Conservation (phyloP, 805 yeast species). For the Blastobotrys muscicola region DNA sequence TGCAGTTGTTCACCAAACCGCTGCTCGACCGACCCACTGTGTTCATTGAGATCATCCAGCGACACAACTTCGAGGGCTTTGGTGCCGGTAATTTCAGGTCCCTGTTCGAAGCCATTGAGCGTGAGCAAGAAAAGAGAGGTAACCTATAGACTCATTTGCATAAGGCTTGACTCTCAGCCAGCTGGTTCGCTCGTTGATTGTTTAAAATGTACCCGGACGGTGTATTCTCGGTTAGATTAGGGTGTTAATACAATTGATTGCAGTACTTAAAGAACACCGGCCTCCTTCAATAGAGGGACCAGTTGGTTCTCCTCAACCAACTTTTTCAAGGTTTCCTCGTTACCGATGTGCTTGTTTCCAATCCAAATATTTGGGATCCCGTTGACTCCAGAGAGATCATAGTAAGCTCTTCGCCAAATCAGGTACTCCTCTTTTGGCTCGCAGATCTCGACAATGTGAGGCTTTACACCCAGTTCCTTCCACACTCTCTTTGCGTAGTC, state of each 20-base stretch:
- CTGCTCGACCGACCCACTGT: conserved; percentile 71
- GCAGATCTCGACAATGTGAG: conserved; percentile 55
- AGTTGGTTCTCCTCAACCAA: conserved; percentile 16
- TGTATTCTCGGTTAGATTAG: too few species aligned
- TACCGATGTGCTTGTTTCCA: conserved; percentile 50
- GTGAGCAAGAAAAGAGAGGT: conserved; percentile 65
- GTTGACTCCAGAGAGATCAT: conserved; percentile 47
- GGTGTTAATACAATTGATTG: too few species aligned
- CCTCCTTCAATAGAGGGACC: conserved; percentile 8
- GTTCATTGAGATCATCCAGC: conserved; percentile 72
- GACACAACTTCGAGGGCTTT: conserved; percentile 73
- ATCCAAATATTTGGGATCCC: conserved; percentile 66
- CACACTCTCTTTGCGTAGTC: conserved; percentile 50
- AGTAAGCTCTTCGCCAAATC: conserved; percentile 39
- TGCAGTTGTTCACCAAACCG: conserved; percentile 75
- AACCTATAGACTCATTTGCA: conserved; percentile 28
- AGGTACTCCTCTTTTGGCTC: conserved; percentile 32
- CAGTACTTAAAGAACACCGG: conserved; percentile 17
- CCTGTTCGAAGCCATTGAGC: conserved; percentile 68
- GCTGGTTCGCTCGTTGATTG: neutral
- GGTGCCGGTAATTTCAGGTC: conserved; percentile 87
- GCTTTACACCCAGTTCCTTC: conserved; percentile 41
- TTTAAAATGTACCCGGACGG: neutral
- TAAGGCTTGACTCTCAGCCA: neutral
- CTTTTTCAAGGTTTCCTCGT: conserved; percentile 31